These are phyloP conservation scores for Amanita molliuscula DNA, from an alignment of 768 basidiomycete species.

Conservation along the genomic window DNA sequence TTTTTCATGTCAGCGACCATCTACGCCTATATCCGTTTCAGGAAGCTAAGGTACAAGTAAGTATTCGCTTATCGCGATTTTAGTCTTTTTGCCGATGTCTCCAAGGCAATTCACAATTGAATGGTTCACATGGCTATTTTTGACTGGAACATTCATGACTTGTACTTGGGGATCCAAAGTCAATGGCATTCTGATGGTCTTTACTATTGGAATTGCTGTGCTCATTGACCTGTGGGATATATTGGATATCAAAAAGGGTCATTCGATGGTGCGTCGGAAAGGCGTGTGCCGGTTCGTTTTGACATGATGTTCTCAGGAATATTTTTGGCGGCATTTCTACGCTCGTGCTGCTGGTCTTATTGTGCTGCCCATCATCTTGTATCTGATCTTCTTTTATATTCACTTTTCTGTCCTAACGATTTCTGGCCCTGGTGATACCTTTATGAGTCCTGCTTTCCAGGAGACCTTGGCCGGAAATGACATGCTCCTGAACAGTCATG, in stretches of 20 bases:
- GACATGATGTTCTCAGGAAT: slow-evolving; percentile 41
- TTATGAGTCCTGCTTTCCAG: slow-evolving; percentile 98
- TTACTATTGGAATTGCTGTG: slow-evolving; percentile 84
- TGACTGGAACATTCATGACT: slow-evolving; percentile 89
- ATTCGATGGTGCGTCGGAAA: slow-evolving; percentile 52
- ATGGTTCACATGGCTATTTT: slow-evolving; percentile 93
- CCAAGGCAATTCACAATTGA: slow-evolving; percentile 73
- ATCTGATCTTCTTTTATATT: slow-evolving; percentile 92
- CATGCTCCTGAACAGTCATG: slow-evolving; percentile 83
- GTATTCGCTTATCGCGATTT: slow-evolving; percentile 13
- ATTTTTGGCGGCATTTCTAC: slow-evolving; percentile 81
- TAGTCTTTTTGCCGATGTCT: slow-evolving; percentile 1
- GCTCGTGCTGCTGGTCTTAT: slow-evolving; percentile 84
- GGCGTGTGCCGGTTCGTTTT: slow-evolving; percentile 2
- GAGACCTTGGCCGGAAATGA: slow-evolving; percentile 91
- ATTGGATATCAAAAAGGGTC: slow-evolving; percentile 72
- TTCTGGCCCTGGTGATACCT: slow-evolving; percentile 88
- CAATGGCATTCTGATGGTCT: slow-evolving; percentile 88
- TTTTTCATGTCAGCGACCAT: slow-evolving; percentile 95
- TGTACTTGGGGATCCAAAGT: slow-evolving; percentile 98
- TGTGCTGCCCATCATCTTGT: slow-evolving; percentile 78
- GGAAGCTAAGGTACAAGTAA: slow-evolving; percentile 84
- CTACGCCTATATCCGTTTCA: slow-evolving; percentile 88
- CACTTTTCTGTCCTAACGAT: slow-evolving; percentile 84
- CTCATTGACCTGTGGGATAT: slow-evolving; percentile 92